Evolutionary conservation across 2,329 filamentous ascomycete genomes (phyloP).

Genomic region (Thermomyces lanuginosus): DNA sequence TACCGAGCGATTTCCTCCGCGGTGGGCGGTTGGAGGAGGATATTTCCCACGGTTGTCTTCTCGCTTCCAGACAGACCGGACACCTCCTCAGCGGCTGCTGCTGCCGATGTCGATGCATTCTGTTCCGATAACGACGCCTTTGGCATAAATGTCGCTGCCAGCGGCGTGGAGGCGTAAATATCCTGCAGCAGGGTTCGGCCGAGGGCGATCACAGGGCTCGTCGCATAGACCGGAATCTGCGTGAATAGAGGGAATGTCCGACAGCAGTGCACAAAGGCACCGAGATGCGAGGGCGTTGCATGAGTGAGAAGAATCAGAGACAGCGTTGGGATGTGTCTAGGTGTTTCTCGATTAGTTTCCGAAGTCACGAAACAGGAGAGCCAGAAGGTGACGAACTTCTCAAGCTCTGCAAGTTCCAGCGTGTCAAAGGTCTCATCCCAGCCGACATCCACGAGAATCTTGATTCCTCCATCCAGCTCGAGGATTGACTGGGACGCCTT

Average conservation of each 20-base stretch:
- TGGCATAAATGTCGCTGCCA: constrained; percentile 73
- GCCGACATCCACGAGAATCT: constrained; percentile 83
- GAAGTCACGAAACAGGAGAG: constrained; percentile 2
- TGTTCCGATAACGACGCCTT: constrained; percentile 47
- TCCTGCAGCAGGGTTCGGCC: constrained; percentile 84
- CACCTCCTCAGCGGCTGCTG: constrained; percentile 16
- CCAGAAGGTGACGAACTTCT: constrained; percentile 47
- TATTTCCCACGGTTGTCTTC: constrained; percentile 18
- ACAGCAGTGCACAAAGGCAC: constrained; percentile 90
- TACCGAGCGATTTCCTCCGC: constrained; percentile 81
- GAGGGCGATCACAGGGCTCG: constrained; percentile 79
- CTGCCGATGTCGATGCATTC: constrained; percentile 33
- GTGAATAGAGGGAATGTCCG: constrained; percentile 87
- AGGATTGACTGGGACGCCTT: constrained; percentile 85
- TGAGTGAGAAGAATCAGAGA: constrained; percentile 91
- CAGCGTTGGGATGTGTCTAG: constrained; percentile 72
- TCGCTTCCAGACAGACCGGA: constrained; percentile 17
- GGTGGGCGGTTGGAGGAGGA: constrained; percentile 54
- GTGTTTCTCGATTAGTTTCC: constrained; percentile 5
- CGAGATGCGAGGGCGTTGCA: constrained; percentile 77
- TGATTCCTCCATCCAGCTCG: constrained; percentile 91
- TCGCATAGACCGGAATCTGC: constrained; percentile 87
- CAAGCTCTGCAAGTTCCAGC: constrained; percentile 66
- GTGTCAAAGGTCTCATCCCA: constrained; percentile 89
- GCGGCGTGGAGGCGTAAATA: constrained; percentile 73